Evolutionary conservation across 768 basidiomycete species (phyloP).

Genomic region (Galerina sulciceps): DNA sequence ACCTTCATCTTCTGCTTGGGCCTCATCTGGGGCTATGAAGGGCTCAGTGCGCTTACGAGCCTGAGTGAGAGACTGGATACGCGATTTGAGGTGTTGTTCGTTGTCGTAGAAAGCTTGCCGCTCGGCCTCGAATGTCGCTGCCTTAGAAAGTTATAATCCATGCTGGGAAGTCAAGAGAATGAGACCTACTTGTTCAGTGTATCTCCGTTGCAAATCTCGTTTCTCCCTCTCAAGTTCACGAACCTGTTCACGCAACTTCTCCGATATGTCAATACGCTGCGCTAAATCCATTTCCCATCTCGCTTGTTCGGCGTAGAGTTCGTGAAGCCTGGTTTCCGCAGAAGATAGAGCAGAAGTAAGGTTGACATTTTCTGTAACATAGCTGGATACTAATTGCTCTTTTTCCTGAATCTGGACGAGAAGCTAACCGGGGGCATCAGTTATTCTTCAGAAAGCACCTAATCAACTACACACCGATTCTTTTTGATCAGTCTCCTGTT

Average conservation of each 20-base stretch:
- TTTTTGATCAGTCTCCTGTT: slow-evolving; percentile 80
- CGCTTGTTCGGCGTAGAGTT: slow-evolving; percentile 81
- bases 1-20: slow-evolving; percentile 34
- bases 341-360: slow-evolving; percentile 66
- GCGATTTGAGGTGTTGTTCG: slow-evolving; percentile 90
- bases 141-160: slow-evolving; percentile 44
- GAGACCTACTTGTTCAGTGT: slow-evolving; percentile 80
- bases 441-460: neutral
- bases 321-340: slow-evolving; percentile 75
- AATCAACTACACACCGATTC: slow-evolving; percentile 60
- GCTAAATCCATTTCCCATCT: slow-evolving; percentile 84
- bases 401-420: slow-evolving; percentile 80
- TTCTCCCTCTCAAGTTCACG: slow-evolving; percentile 91
- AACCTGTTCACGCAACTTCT: slow-evolving; percentile 80
- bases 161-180: slow-evolving; percentile 11
- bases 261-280: slow-evolving; percentile 79
- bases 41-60: slow-evolving; percentile 59
- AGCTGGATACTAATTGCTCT: slow-evolving; percentile 65
- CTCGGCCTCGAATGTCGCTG: slow-evolving; percentile 88
- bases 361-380: slow-evolving; percentile 67
- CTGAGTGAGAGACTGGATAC: slow-evolving; percentile 80
- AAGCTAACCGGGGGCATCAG: slow-evolving; percentile 48
- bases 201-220: slow-evolving; percentile 78
- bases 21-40: slow-evolving; percentile 41
- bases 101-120: slow-evolving; percentile 92